phyloP scores from a whole-genome alignment of 2,329 filamentous ascomycete genomes.

The Periconia sp. region DNA sequence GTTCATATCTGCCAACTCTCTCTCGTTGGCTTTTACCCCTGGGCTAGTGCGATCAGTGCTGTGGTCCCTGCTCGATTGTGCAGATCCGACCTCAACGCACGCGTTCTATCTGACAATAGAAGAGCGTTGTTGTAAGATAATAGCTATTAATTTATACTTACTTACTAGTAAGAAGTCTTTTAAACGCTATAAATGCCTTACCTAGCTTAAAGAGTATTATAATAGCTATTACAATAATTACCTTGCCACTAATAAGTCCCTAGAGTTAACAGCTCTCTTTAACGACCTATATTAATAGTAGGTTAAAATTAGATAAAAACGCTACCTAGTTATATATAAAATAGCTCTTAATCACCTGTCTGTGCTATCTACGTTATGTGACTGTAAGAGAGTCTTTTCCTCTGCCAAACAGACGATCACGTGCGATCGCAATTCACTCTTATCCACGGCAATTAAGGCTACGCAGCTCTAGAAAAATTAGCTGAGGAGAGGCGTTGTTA shows the following conservation, averaged over 20 bases:
- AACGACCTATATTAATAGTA: conserved; percentile 5
- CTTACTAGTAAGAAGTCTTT: background rate
- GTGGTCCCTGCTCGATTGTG: conserved; percentile 3
- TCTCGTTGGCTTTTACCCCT: background rate
- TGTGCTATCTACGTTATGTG: conserved; percentile 6
- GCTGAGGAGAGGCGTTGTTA: background rate
- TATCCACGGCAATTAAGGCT: background rate
- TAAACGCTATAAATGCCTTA: conserved; percentile 6
- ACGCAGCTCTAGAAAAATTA: conserved; percentile 2
- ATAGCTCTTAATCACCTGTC: conserved; percentile 11
- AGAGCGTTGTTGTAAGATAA: too few species aligned
- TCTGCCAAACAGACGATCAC: conserved; percentile 8
- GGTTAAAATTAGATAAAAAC: conserved; percentile 1
- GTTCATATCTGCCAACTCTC: background rate
- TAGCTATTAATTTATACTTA: conserved; percentile 4
- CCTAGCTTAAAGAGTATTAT: conserved; percentile 7
- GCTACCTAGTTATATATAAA: conserved; percentile 10
- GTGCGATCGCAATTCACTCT: conserved; percentile 4
- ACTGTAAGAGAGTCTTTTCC: conserved; percentile 11
- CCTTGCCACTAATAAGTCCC: background rate
- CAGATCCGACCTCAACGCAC: conserved; percentile 2
- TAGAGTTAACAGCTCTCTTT: background rate
- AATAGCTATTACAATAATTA: conserved; percentile 3
- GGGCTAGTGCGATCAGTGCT: background rate
- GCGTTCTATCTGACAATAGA: conserved; percentile 2